These are phyloP conservation scores for Monosporozyma yasuniensis DNA, from an alignment of 805 yeast species.

Conservation along the genomic window DNA sequence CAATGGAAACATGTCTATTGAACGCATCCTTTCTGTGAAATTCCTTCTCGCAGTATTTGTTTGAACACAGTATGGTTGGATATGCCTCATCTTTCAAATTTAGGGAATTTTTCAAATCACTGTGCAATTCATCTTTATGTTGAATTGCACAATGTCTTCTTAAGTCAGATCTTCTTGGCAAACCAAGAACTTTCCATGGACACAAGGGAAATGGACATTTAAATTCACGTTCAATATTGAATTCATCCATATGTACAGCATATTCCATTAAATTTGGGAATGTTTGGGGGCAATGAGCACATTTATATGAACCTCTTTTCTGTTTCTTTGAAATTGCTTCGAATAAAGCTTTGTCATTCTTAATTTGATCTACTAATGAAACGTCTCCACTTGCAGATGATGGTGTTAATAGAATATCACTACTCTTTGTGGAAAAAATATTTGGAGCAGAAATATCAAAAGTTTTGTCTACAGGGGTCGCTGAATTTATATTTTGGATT, in stretches of 20 bases:
- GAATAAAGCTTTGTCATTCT: slow-evolving; percentile 22
- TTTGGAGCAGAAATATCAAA: not conserved
- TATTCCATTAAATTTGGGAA: slow-evolving; percentile 33
- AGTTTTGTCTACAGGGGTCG: not conserved
- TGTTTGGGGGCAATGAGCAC: slow-evolving; percentile 38
- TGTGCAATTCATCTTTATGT: slow-evolving; percentile 31
- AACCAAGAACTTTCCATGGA: slow-evolving; percentile 42
- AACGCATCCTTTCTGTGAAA: slow-evolving; percentile 48
- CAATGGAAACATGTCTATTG: slow-evolving; percentile 43
- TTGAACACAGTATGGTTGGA: slow-evolving; percentile 27
- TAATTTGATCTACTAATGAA: slow-evolving; percentile 19
- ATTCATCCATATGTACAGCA: slow-evolving; percentile 39
- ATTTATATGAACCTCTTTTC: slow-evolving; percentile 38
- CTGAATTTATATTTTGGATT: not conserved
- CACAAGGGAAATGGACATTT: slow-evolving; percentile 41
- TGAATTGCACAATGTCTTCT: slow-evolving; percentile 43
- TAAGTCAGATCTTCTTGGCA: slow-evolving; percentile 41
- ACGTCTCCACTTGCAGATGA: not conserved
- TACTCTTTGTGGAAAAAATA: not conserved
- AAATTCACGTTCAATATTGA: slow-evolving; percentile 31
- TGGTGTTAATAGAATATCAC: not conserved
- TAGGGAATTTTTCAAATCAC: slow-evolving; percentile 18
- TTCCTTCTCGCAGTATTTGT: slow-evolving; percentile 36
- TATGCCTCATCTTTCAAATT: slow-evolving; percentile 25
- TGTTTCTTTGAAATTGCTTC: slow-evolving; percentile 25